Evolutionary conservation across 176 grass and related monocot genomes (phyloP), one percentile per base, ranked within the genome.

Genomic region (Elaeis guineensis): DNA sequence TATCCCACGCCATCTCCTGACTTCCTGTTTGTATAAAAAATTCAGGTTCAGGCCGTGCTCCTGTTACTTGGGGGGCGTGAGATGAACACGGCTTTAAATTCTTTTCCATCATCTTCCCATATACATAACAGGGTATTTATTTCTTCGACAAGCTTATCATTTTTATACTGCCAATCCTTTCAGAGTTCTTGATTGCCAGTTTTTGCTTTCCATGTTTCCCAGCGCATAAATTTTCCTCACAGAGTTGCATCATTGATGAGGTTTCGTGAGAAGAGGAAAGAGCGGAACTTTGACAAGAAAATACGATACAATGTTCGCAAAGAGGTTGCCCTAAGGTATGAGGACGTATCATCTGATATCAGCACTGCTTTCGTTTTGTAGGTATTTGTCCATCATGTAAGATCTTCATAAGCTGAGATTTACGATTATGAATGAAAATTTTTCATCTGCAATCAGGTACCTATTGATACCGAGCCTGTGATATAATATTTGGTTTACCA

Each of bases 201-300:
- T 9, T 28, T 44, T 58, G 24, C 26, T 23, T 73, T 69, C 63
- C 25, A 50, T 62, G 16, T 48, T 17, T 5, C 78, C 29, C 80
- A 98, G 93, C 86, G 79, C 66, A 59, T 86, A 55, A 98, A 98
- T 68, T 98, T 83, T 62, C 93, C 93, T 54, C 93, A 98, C 54
- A 83, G 93, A 74, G 87, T 98, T 74, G 93, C 93, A 25, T 92
- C 93, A 0, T 19, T 98, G 61, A 88, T 98, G 88, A 91, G 93
- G 77, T 98, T 98, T 50, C 83, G 88, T 48, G 93, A 98, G 68
- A 98, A 98, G 70, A 83, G 93, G 58, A 98, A 98, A 70, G 93
- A 92, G 48, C 80, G 93, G 15, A 98, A 92, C 56, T 98, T 98
- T 70, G 93, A 98, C 70, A 98, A 98, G 79, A 98, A 89, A 72